A percentile compares a stretch with the other conserved stretches of the same genome.
Evolutionary conservation across 257 asterid genomes (phyloP).

Genomic region (Petunia secreta): DNA sequence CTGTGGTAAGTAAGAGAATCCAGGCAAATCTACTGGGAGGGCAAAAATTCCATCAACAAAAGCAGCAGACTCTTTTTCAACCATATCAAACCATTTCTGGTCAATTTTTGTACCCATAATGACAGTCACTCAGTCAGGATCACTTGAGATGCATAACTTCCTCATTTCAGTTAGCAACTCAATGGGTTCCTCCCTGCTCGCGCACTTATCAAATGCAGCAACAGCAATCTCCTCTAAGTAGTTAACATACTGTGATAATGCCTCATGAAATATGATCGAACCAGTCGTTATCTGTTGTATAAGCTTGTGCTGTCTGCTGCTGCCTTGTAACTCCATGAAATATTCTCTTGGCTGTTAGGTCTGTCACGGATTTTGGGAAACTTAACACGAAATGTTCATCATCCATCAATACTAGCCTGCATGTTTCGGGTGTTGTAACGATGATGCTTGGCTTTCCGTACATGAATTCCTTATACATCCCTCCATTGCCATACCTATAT

Average conservation of each 20-base stretch:
- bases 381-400: conserved; percentile 30
- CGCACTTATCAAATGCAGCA: conserved; percentile 18
- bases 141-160: conserved; percentile 17
- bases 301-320: conserved; percentile 18
- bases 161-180: conserved; percentile 34
- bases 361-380: conserved; percentile 19
- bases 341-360: conserved; percentile 19
- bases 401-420: conserved; percentile 22
- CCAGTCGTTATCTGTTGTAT: conserved; percentile 13
- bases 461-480: conserved; percentile 24
- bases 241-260: conserved; percentile 15
- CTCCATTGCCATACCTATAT: conserved; percentile 22
- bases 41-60: conserved; percentile 27
- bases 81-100: background rate
- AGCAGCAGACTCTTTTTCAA: conserved; percentile 1
- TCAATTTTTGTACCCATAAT: conserved; percentile 18
- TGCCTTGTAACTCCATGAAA: conserved; percentile 25
- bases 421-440: conserved; percentile 19
- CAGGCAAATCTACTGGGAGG: conserved; percentile 27
- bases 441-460: conserved; percentile 25
- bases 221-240: conserved; percentile 13
- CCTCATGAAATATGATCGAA: conserved; percentile 26
- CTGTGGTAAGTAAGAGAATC: conserved; percentile 33
- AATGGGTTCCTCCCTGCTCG: background rate
- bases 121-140: conserved; percentile 8